phyloP scores from a whole-genome alignment of 331 rosid genomes.

The Cydonia oblonga region DNA sequence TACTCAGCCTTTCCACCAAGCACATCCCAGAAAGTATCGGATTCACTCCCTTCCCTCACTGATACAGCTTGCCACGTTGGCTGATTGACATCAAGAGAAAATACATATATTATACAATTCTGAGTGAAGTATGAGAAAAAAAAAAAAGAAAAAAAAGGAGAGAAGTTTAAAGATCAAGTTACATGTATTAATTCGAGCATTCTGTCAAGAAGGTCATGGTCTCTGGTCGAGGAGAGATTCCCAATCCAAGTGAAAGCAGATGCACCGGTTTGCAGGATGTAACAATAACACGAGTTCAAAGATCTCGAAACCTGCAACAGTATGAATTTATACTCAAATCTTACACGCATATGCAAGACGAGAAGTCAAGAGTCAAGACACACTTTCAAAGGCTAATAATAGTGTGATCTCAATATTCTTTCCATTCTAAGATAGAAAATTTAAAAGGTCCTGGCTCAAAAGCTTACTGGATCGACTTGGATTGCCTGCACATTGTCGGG shows the following conservation, averaged over 20 bases:
- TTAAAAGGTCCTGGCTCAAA: not conserved
- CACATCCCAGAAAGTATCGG: slow-evolving; percentile 63
- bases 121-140: not conserved
- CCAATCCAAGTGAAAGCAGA: slow-evolving; percentile 86
- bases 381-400: not conserved
- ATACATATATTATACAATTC: not conserved
- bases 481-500: slow-evolving; percentile 76
- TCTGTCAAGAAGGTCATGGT: slow-evolving; percentile 83
- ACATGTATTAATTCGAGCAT: slow-evolving; percentile 68
- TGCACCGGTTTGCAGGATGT: slow-evolving; percentile 58
- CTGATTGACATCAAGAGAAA: slow-evolving; percentile 29
- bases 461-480: slow-evolving; percentile 67
- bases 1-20: slow-evolving; percentile 75
- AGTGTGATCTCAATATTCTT: not conserved
- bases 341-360: not conserved
- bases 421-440: not conserved
- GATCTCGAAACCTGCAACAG: slow-evolving; percentile 62
- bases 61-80: slow-evolving; percentile 68
- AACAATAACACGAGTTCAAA: slow-evolving; percentile 87
- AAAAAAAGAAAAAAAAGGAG: not conserved
- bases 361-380: not conserved
- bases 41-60: slow-evolving; percentile 90
- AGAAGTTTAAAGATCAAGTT: slow-evolving; percentile 4
- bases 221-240: slow-evolving; percentile 62
- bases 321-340: slow-evolving; percentile 3